Base-by-base conservation (phyloP, 2,329 filamentous ascomycete genomes). In the Colletotrichum shisoi region DNA sequence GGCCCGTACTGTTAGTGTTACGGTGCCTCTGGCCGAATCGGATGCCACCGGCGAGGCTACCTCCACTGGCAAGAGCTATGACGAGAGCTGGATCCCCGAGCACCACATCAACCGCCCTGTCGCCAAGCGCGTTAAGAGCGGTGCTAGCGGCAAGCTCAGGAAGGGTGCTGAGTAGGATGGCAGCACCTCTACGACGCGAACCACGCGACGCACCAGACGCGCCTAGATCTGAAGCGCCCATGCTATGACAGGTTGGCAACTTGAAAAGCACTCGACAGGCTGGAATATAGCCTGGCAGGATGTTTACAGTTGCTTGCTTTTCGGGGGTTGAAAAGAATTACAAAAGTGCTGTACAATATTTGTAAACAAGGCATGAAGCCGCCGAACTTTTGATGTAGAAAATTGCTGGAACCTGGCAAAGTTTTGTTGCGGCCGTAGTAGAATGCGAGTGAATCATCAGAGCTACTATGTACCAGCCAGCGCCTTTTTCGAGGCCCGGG, bases 51-150 rank as follows among this genome's bases (percentile, higher is more conserved):
- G 88, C 70, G 87, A 89, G 65, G 86, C 90, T 63, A 88, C 87
- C 70, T 87, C 89, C 67, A 84, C 89, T 70, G 82, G 85, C 69
- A 92, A 92, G 82, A 85, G 85, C 69, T 96, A 94, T 79, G 94
- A 97, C 74, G 90, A 94, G 83, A 92, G 90, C 83, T 97, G 94
- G 94, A 97, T 97, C 73, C 93, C 94, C 37, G 88, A 89, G 70
- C 88, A 91, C 78, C 94, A 98, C 81, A 88, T 97, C 79, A 92
- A 94, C 83, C 90, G 92, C 73, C 94, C 94, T 44, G 85, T 91
- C 72, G 91, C 87, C 64, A 86, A 86, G 79, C 85, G 87, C 71
- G 85, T 87, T 78, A 89, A 89, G 86, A 86, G 84, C 71, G 80
- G 83, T 71, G 80, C 82, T 68, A 81, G 79, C 73, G 70, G 70